A percentile compares a stretch with the other conserved stretches of the same genome.
These are phyloP conservation scores for Xerocomus brunneocitrinus DNA, from an alignment of 768 basidiomycete species.

Conservation along the genomic window DNA sequence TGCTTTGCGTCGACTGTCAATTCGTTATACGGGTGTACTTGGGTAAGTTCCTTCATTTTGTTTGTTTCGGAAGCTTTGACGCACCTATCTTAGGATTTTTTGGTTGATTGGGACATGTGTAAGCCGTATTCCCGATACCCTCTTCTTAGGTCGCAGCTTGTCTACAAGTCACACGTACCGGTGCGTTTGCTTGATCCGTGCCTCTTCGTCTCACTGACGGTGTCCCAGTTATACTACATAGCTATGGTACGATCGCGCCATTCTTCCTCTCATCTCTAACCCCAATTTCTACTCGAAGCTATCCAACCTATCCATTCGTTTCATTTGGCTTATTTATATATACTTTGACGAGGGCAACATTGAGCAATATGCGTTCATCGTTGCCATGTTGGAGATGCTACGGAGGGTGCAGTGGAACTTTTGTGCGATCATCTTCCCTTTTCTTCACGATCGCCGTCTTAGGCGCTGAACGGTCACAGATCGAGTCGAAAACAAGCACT, in stretches of 20 bases:
- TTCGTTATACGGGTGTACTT: constrained; percentile 67
- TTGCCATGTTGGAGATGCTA: constrained; percentile 68
- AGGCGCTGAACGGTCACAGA: constrained; percentile 34
- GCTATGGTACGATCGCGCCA: constrained; percentile 51
- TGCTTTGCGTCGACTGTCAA: constrained; percentile 58
- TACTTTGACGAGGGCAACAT: constrained; percentile 45
- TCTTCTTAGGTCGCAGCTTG: constrained; percentile 68
- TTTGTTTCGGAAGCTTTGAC: neutral
- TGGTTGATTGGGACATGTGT: constrained; percentile 91
- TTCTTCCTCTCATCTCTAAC: neutral
- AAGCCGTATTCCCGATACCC: constrained; percentile 50
- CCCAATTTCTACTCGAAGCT: constrained; percentile 39
- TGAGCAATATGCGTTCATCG: constrained; percentile 60
- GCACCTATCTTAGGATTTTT: constrained; percentile 54
- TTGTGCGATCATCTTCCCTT: constrained; percentile 44
- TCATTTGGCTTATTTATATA: constrained; percentile 79
- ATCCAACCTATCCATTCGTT: constrained; percentile 70
- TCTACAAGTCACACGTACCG: constrained; percentile 60
- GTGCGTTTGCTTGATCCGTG: constrained; percentile 34
- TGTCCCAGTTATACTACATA: constrained; percentile 64
- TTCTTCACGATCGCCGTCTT: neutral
- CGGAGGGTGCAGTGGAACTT: constrained; percentile 92
- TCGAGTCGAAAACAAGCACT: constrained; percentile 86
- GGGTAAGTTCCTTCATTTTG: constrained; percentile 52
- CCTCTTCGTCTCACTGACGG: neutral